Evolutionary conservation across 129 eudicot species (phyloP).

Genomic region (Tagetes erecta): DNA sequence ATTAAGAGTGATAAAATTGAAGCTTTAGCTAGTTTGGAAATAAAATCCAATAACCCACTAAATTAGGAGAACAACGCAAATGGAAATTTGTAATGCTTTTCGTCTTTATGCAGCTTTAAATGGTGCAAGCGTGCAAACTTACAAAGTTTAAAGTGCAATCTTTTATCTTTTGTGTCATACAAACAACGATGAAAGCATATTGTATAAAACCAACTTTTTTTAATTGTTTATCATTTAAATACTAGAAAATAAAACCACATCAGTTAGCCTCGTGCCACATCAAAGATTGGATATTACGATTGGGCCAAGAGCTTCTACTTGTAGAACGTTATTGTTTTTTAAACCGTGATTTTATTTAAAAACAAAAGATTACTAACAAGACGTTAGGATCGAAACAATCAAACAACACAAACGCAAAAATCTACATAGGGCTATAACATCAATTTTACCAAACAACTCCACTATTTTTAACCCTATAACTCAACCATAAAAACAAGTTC

Average conservation of each 20-base stretch:
- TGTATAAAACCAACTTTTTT: background rate
- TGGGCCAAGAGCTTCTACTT: too few species aligned
- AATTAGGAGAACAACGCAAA: background rate
- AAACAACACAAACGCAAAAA: too few species aligned
- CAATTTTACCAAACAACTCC: too few species aligned
- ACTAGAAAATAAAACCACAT: background rate
- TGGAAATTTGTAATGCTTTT: constrained; percentile 20
- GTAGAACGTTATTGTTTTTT: too few species aligned
- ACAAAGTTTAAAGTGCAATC: constrained; percentile 12
- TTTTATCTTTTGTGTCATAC: constrained; percentile 23
- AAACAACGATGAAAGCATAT: background rate
- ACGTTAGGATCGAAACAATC: too few species aligned
- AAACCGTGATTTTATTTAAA: too few species aligned
- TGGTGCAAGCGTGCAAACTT: constrained; percentile 32
- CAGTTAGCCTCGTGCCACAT: background rate
- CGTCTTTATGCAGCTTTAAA: constrained; percentile 36
- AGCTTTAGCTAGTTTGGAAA: background rate
- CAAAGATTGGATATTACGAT: too few species aligned
- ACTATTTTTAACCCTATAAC: too few species aligned
- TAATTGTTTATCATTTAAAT: background rate
- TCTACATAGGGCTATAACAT: too few species aligned
- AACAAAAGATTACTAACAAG: too few species aligned
- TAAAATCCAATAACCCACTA: background rate
- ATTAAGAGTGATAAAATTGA: too few species aligned
- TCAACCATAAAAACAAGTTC: too few species aligned